Evolutionary conservation across 2,329 filamentous ascomycete genomes (phyloP).

Genomic region (Penicillium sp.): DNA sequence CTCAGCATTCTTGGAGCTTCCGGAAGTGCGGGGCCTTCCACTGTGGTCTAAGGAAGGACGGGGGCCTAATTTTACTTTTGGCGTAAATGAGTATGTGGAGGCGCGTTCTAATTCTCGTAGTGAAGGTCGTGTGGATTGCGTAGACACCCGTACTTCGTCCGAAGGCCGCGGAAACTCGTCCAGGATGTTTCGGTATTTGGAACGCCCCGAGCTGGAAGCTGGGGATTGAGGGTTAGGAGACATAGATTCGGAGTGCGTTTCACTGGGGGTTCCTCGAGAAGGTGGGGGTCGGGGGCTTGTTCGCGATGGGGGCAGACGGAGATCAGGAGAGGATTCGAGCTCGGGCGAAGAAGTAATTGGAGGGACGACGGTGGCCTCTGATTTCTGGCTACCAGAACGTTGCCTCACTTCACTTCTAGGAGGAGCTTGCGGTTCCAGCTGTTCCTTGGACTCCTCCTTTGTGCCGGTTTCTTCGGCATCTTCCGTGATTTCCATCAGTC

Average conservation of each 20-base stretch:
- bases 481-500: conserved; percentile 90
- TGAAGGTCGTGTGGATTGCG: conserved; percentile 46
- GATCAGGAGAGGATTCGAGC: conserved; percentile 15
- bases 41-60: conserved; percentile 68
- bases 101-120: conserved; percentile 45
- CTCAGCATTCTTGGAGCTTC: conserved; percentile 48
- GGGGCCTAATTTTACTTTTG: conserved; percentile 84
- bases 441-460: conserved; percentile 50
- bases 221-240: conserved; percentile 22
- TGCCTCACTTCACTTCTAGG: conserved; percentile 21
- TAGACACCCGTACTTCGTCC: conserved; percentile 38
- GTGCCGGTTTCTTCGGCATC: conserved; percentile 77
- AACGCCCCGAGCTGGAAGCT: conserved; percentile 24
- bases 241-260: conserved; percentile 15
- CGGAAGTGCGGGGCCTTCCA: conserved; percentile 60
- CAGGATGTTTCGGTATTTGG: conserved; percentile 28
- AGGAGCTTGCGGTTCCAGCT: conserved; percentile 22
- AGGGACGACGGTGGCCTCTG: conserved; percentile 37
- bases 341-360: conserved; percentile 19
- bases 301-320: conserved; percentile 18
- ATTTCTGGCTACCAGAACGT: conserved; percentile 32
- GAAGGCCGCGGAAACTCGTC: conserved; percentile 39
- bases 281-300: conserved; percentile 21
- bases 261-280: conserved; percentile 16
- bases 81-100: conserved; percentile 33